Evolutionary conservation across 768 basidiomycete species (phyloP).

Genomic region (Termitomyces sp.): DNA sequence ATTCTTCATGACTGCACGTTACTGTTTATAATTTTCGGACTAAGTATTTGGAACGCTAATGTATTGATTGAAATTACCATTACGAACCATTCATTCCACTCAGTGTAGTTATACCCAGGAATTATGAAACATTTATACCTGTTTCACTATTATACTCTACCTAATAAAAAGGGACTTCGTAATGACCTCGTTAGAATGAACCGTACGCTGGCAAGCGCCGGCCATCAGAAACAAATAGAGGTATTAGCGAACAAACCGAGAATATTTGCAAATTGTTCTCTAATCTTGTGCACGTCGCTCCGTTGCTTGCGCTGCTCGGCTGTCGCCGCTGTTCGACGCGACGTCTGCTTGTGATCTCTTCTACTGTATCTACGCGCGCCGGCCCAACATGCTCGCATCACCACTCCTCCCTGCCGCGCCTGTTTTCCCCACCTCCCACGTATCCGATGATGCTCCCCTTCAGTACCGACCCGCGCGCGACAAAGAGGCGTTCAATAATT

Average conservation of each 20-base stretch:
- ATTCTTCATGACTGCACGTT: neutral
- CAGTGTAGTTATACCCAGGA: neutral
- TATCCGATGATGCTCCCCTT: constrained; percentile 38
- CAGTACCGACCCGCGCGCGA: constrained; percentile 67
- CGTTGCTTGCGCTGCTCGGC: constrained; percentile 1
- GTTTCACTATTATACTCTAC: neutral
- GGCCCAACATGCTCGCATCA: constrained; percentile 56
- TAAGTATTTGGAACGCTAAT: neutral
- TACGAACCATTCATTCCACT: neutral
- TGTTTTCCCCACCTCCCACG: constrained; percentile 45
- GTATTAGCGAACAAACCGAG: neutral
- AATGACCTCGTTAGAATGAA: neutral
- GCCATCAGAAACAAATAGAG: constrained; percentile 14
- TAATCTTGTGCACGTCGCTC: neutral
- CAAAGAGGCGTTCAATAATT: constrained; percentile 67
- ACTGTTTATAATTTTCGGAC: neutral
- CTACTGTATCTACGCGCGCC: neutral
- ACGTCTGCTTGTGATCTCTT: constrained; percentile 1
- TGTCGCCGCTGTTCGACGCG: constrained; percentile 6
- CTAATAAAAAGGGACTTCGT: too few species aligned
- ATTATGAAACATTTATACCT: neutral
- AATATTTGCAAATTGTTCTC: constrained; percentile 9
- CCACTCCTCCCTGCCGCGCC: constrained; percentile 48
- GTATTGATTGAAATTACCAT: constrained; percentile 4
- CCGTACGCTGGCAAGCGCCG: neutral